These are phyloP conservation scores for Pachysolen tannophilus DNA, from an alignment of 805 yeast genomes.

Conservation along the genomic window DNA sequence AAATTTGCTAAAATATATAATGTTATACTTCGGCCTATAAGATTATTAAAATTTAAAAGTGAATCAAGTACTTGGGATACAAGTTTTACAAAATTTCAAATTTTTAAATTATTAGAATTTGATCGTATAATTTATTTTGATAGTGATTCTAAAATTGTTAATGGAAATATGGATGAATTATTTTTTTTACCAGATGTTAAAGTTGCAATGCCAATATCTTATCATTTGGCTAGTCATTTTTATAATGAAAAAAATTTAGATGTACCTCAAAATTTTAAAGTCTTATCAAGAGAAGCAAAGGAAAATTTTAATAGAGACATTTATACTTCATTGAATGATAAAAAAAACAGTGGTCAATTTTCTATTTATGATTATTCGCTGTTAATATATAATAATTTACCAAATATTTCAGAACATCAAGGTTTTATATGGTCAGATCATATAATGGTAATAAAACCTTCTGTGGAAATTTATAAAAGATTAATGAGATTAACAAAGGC, in stretches of 20 bases:
- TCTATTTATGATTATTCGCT: neutral
- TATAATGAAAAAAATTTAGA: constrained; percentile 13
- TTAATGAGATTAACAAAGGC: constrained; percentile 17
- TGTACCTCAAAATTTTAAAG: constrained; percentile 2
- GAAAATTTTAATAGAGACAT: constrained; percentile 7
- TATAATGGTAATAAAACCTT: constrained; percentile 56
- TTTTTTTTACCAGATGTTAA: constrained; percentile 40
- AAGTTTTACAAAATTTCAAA: constrained; percentile 47
- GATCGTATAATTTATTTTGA: constrained; percentile 51
- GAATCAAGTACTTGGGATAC: constrained; percentile 33
- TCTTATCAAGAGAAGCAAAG: constrained; percentile 15
- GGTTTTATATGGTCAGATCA: constrained; percentile 29
- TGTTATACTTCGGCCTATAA: constrained; percentile 23
- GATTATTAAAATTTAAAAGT: constrained; percentile 12
- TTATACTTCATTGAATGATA: neutral
- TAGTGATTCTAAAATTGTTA: constrained; percentile 40
- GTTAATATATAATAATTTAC: constrained; percentile 29
- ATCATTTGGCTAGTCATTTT: constrained; percentile 25
- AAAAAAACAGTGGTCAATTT: neutral
- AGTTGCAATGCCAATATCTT: constrained; percentile 39
- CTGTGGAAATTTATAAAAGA: constrained; percentile 14
- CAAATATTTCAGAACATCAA: constrained; percentile 17
- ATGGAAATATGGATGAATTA: constrained; percentile 37
- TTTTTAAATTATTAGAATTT: constrained; percentile 40
- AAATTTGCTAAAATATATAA: too few species aligned